Percentiles rank a stretch among this genome's conserved stretches.
Conservation (phyloP, 225 moss, liverwort and hornwort species). For the Antitrichia curtipendula region DNA sequence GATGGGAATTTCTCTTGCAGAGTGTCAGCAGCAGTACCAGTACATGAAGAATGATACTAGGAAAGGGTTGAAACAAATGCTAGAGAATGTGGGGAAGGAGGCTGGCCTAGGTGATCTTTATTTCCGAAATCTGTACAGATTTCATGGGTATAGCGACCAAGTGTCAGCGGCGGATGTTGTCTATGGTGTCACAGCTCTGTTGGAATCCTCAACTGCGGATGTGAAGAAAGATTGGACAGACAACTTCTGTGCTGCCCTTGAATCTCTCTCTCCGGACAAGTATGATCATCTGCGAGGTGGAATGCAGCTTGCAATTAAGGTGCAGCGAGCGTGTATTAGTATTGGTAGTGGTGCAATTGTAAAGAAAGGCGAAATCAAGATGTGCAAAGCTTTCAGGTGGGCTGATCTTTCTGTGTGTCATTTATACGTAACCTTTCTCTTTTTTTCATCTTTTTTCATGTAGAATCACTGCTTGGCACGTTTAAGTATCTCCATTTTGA, state of each 20-base stretch:
- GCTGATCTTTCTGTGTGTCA: not conserved
- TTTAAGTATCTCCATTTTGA: not conserved
- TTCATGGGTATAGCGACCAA: conserved; percentile 72
- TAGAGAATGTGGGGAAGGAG: conserved; percentile 40
- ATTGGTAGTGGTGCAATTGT: conserved; percentile 71
- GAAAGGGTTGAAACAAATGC: conserved; percentile 59
- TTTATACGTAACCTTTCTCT: not conserved
- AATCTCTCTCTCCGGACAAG: conserved; percentile 59
- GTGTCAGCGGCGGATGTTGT: conserved; percentile 96
- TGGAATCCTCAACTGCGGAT: conserved; percentile 43
- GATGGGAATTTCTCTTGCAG: conserved; percentile 65
- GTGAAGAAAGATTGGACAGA: conserved; percentile 40
- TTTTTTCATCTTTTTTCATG: not conserved
- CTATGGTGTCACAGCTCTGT: conserved; percentile 66
- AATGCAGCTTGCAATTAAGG: conserved; percentile 87
- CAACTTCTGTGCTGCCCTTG: conserved; percentile 62
- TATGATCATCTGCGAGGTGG: conserved; percentile 51
- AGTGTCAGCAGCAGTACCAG: conserved; percentile 67
- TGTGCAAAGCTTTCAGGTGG: conserved; percentile 68
- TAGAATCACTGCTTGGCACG: not conserved
- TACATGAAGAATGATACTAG: conserved; percentile 88
- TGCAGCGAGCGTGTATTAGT: conserved; percentile 72
- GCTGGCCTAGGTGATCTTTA: conserved; percentile 70
- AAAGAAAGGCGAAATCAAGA: conserved; percentile 68
- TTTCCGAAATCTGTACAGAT: conserved; percentile 59